Percentiles rank a stretch among this genome's conserved stretches.
phyloP scores from a whole-genome alignment of 768 basidiomycete genomes.

The Pisolithus marmoratus region DNA sequence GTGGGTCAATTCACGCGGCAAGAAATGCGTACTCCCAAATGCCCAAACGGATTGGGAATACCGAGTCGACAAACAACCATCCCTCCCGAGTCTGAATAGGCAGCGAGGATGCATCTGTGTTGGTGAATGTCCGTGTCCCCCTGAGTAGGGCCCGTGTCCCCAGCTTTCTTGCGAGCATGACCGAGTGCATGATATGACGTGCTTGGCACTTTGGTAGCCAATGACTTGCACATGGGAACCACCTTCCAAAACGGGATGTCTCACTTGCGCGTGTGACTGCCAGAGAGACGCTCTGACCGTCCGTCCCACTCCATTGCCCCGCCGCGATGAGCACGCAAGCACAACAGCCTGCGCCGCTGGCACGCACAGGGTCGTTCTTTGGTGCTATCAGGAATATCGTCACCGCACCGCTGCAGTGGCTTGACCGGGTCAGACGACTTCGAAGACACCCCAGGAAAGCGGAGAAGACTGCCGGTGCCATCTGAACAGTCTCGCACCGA shows the following conservation, averaged over 20 bases:
- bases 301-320: conserved; percentile 8
- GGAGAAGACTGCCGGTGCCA: conserved; percentile 38
- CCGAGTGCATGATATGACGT: not conserved
- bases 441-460: conserved; percentile 48
- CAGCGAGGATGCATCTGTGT: conserved; percentile 6
- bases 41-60: conserved; percentile 70
- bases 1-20: not conserved
- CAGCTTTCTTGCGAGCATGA: not conserved
- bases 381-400: conserved; percentile 63
- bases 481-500: conserved; percentile 21
- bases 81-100: conserved; percentile 33
- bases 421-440: conserved; percentile 47
- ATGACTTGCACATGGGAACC: conserved; percentile 1
- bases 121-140: not conserved
- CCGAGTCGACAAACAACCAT: conserved; percentile 70
- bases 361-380: conserved; percentile 54
- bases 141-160: conserved; percentile 1
- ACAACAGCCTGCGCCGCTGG: conserved; percentile 32
- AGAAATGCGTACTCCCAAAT: conserved; percentile 59
- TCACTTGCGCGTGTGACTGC: not conserved
- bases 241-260: conserved; percentile 5
- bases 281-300: not conserved
- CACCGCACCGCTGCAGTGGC: conserved; percentile 52
- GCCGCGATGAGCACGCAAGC: conserved; percentile 27
- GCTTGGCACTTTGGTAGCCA: not conserved